Conservation (phyloP, 257 asterid genomes). For the Cinchona pubescens region DNA sequence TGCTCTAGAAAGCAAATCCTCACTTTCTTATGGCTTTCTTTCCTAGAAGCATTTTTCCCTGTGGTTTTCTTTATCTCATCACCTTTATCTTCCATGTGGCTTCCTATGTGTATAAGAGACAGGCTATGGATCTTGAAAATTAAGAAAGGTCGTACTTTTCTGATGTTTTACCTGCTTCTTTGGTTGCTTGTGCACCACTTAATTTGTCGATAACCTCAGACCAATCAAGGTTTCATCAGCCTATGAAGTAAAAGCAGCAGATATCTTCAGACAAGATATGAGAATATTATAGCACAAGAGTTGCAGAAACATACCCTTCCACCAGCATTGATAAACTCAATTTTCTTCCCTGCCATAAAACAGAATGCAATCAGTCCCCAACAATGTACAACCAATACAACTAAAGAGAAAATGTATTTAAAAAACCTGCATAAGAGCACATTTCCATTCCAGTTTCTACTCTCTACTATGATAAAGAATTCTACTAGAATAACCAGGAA, state of each 20-base stretch:
- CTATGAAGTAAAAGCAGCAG: constrained; percentile 34
- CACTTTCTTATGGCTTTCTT: constrained; percentile 52
- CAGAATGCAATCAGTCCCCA: constrained; percentile 10
- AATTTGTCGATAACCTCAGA: constrained; percentile 86
- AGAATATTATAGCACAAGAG: constrained; percentile 5
- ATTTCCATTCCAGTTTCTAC: neutral
- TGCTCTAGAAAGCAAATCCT: constrained; percentile 27
- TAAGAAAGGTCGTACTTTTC: constrained; percentile 28
- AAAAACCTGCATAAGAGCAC: neutral
- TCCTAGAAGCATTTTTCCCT: constrained; percentile 39
- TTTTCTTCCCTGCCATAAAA: constrained; percentile 68
- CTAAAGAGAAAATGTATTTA: no score
- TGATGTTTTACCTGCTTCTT: constrained; percentile 40
- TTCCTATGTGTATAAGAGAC: constrained; percentile 35
- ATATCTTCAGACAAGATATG: constrained; percentile 5
- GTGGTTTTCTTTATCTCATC: constrained; percentile 37
- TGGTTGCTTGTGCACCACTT: constrained; percentile 54
- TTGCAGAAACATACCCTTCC: constrained; percentile 69
- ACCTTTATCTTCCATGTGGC: constrained; percentile 27
- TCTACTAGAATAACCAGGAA: neutral
- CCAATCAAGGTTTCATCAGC: constrained; percentile 88
- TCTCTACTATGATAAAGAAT: neutral
- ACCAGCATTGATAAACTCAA: constrained; percentile 88
- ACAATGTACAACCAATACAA: constrained; percentile 5
- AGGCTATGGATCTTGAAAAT: constrained; percentile 32